Evolutionary conservation across 352 stramenopile genomes (phyloP), one percentile per base, ranked within the genome.

Genomic region (Pythium guiyangense): DNA sequence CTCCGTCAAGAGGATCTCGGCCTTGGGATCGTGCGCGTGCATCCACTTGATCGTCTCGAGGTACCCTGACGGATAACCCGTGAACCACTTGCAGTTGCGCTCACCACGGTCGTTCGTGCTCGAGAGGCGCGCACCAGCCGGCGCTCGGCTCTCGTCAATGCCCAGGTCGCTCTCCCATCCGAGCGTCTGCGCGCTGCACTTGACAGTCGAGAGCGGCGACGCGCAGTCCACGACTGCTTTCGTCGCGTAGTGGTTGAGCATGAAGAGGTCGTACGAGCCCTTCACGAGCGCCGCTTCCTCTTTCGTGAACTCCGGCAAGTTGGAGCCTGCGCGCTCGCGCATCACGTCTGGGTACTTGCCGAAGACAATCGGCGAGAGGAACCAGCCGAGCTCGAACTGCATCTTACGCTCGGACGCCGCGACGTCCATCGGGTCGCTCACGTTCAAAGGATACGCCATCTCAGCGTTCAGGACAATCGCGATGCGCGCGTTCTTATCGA

Each of bases 331-430:
- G 44, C 77, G 74, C 39, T 90, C 55, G 37, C 77, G 81, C 94
- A 99, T 98, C 26, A 88, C 74, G 17, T 70, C 48, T 1, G 96
- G 95, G 67, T 98, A 98, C 34, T 98, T 83, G 51, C n/a, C n/a
- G n/a, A n/a, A n/a, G n/a, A n/a, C n/a, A n/a, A n/a, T n/a, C n/a
- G n/a, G n/a, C n/a, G n/a, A 94, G 94, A 89, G 68, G 57, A 97
- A 96, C 92, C 93, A 98, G 20, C 79, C 91, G 18, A 98, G 71
- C 51, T 85, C 73, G 53, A 97, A 98, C 47, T 97, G 76, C 63
- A 97, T 89, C 45, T 86, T 84, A 46, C 89, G 75, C n/a, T n/a
- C n/a, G n/a, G n/a, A n/a, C n/a, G n/a, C n/a, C n/a, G n/a, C n/a
- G n/a, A n/a, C n/a, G n/a, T 88, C 71, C 11, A 59, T 27, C 22